Base-by-base conservation (phyloP, 129 eudicot species). In the Flaveria trinervia region DNA sequence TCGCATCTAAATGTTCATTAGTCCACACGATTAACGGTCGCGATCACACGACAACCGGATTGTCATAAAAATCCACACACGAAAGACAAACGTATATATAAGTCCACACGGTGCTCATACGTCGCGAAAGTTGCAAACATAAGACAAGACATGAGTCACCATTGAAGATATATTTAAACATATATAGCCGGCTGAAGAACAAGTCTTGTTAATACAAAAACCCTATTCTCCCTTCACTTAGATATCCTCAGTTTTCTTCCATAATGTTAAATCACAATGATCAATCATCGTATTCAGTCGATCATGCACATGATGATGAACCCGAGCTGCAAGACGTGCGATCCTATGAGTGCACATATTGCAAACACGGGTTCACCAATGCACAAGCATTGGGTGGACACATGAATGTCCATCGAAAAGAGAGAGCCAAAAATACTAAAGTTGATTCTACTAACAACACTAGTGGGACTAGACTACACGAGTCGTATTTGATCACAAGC, bases 371-470 rank as follows among this genome's bases (percentile, higher is more conserved):
- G 55, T 91, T 91, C 86, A 87, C 90, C 5, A 88, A 87, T 0
- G 97, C 97, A 0, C 97, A 91, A 73, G 97, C 97, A 14, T 80
- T 91, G 68, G 97, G 97, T 44, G 97, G 97, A 2, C 97, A 91
- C 78, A 91, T 91, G 94, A 91, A 91, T 33, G 85, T 92, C 68
- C 97, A 92, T 17, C 65, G 97, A 15, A 89, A 89, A 84, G 97
- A 92, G 33, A 82, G 86, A 77, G 85, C 86, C 41, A 85, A 79
- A 64, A 87, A 20, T 28, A 87, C n/a, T 28, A 66, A 64, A 49
- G 74, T 83, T 39, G 11, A 56, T 79, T 44, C 81, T 69, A 51
- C 80, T 15, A 82, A 33, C 77, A 44, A n/a, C 39, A 77, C 39
- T 48, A 66, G 69, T 54, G 62, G 75, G 8, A 48, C 80, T 52